Conservation (phyloP, 192 early-diverging fungal genomes). For the Rhizoclosmatium globosum region DNA sequence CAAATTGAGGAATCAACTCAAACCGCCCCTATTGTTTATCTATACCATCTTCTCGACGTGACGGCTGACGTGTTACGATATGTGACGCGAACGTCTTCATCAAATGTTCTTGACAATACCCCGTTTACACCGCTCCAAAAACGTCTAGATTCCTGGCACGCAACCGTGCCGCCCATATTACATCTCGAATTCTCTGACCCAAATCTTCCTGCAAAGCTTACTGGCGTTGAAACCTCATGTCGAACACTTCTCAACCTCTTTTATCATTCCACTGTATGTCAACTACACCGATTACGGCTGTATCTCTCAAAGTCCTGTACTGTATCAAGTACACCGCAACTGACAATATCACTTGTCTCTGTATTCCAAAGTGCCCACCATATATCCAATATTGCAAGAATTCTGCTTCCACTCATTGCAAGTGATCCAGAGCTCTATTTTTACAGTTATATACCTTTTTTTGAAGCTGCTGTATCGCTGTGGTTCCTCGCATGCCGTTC, state of each 20-base stretch:
- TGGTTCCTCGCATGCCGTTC: no score
- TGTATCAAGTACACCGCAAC: background rate
- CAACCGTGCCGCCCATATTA: background rate
- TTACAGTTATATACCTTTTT: no score
- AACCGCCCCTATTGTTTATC: constrained; percentile 4
- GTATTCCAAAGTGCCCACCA: background rate
- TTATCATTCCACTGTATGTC: background rate
- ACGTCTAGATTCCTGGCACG: background rate
- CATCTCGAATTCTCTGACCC: background rate
- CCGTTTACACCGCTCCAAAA: background rate
- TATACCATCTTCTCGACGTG: background rate
- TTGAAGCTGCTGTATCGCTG: no score
- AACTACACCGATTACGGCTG: constrained; percentile 11
- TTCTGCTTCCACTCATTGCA: background rate
- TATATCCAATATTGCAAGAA: background rate
- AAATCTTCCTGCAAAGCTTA: background rate
- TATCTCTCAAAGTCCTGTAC: background rate
- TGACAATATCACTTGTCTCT: background rate
- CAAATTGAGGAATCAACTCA: background rate
- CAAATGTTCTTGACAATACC: background rate
- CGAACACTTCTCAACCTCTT: constrained; percentile 5
- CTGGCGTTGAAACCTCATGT: background rate
- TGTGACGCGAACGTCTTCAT: background rate
- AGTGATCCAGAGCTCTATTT: no score
- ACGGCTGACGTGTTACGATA: background rate